phyloP scores from a whole-genome alignment of 73 alveolate genomes.

The Durusdinium trenchii region DNA sequence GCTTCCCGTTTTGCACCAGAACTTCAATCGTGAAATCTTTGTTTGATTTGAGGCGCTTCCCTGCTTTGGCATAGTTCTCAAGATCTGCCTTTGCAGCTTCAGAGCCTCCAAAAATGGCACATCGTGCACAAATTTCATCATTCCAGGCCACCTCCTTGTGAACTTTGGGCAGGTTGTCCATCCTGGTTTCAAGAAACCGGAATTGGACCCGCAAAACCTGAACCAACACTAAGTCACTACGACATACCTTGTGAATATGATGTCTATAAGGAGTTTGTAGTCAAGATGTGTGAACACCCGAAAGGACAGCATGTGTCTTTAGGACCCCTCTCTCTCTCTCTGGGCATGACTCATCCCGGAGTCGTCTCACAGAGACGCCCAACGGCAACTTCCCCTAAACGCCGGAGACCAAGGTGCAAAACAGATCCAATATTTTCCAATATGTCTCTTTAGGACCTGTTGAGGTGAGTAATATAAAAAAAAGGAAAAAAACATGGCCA shows the following conservation, averaged over 20 bases:
- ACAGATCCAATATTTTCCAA: neutral
- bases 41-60: neutral
- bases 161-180: slow-evolving; percentile 47
- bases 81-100: neutral
- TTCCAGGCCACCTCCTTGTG: slow-evolving; percentile 70
- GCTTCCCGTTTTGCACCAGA: neutral
- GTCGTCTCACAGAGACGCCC: no score
- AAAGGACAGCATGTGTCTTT: no score
- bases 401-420: no score
- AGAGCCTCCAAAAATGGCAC: slow-evolving; percentile 30
- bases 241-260: no score
- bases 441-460: neutral
- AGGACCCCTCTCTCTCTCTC: no score
- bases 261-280: no score
- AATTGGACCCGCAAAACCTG: neutral
- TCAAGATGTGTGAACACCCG: no score
- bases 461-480: neutral
- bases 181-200: neutral
- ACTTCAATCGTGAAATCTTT: neutral
- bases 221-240: neutral
- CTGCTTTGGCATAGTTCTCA: neutral
- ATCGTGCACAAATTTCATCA: slow-evolving; percentile 53
- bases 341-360: no score
- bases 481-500: neutral
- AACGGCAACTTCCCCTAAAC: no score